Conservation (phyloP, 2,329 filamentous ascomycete genomes). For the Penicillium janthinellum region DNA sequence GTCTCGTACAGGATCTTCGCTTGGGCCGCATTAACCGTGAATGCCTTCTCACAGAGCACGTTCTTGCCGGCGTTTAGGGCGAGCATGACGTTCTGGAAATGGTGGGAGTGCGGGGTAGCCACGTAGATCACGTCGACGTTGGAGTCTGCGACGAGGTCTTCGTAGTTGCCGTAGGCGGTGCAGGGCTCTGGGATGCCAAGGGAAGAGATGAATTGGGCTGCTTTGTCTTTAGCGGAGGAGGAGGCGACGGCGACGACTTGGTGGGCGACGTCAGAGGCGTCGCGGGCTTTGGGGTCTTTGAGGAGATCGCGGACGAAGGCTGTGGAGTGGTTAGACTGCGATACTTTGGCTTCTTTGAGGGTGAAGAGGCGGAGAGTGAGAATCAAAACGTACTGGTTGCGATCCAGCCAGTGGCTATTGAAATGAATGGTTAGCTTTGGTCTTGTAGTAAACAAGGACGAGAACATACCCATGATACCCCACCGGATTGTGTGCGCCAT, state of each 20-base stretch:
- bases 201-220: slow-evolving; percentile 71
- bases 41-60: slow-evolving; percentile 87
- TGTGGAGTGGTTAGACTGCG: slow-evolving; percentile 19
- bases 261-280: slow-evolving; percentile 72
- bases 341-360: not conserved
- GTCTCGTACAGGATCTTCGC: slow-evolving; percentile 70
- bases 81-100: slow-evolving; percentile 90
- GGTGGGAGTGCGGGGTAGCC: slow-evolving; percentile 87
- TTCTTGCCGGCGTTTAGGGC: slow-evolving; percentile 81
- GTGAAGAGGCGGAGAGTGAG: not conserved
- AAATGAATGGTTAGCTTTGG: slow-evolving; percentile 19
- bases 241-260: slow-evolving; percentile 78
- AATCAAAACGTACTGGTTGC: slow-evolving; percentile 36
- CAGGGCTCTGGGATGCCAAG: slow-evolving; percentile 69
- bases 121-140: slow-evolving; percentile 86
- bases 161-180: slow-evolving; percentile 77
- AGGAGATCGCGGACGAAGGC: slow-evolving; percentile 77
- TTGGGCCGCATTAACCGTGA: slow-evolving; percentile 82
- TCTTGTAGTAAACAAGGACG: not conserved
- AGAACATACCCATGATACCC: slow-evolving; percentile 47
- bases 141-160: slow-evolving; percentile 75
- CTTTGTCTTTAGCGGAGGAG: slow-evolving; percentile 69
- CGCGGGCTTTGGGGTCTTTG: slow-evolving; percentile 68
- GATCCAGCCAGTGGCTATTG: slow-evolving; percentile 49
- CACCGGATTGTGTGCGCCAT: slow-evolving; percentile 44